Percentiles rank a stretch among this genome's conserved stretches.
These are phyloP conservation scores for Chenopodium formosanum DNA, from an alignment of 148 eudicot species.

Conservation along the genomic window DNA sequence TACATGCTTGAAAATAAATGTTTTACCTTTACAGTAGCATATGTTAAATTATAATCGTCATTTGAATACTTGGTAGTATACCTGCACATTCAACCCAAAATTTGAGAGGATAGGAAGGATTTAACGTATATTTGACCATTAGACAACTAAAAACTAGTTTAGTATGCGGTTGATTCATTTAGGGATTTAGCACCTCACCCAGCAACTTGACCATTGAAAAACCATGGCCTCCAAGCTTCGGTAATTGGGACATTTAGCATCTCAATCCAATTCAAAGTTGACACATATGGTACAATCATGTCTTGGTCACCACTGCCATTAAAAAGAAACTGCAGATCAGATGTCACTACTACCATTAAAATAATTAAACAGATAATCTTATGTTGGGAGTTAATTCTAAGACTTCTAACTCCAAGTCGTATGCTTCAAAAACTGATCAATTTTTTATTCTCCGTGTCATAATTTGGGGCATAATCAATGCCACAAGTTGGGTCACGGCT, in stretches of 20 bases:
- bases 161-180: neutral
- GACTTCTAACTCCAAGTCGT: too few relatives aligned
- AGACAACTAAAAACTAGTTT: neutral
- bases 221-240: constrained; percentile 39
- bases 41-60: constrained; percentile 26
- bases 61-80: constrained; percentile 29
- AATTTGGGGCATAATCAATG: too few relatives aligned
- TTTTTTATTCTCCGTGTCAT: too few relatives aligned
- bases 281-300: constrained; percentile 28
- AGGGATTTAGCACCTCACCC: neutral
- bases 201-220: constrained; percentile 34
- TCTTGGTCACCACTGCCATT: constrained; percentile 44
- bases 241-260: constrained; percentile 14
- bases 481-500: too few relatives aligned
- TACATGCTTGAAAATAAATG: neutral
- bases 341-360: neutral
- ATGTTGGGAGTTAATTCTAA: too few relatives aligned
- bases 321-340: neutral
- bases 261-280: constrained; percentile 34
- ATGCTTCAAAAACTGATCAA: too few relatives aligned
- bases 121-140: neutral
- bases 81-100: constrained; percentile 11
- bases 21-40: neutral
- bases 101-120: neutral
- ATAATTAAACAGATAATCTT: too few relatives aligned